Conservation (phyloP, 345 rosid genomes). For the Eucalyptus dawsonii region DNA sequence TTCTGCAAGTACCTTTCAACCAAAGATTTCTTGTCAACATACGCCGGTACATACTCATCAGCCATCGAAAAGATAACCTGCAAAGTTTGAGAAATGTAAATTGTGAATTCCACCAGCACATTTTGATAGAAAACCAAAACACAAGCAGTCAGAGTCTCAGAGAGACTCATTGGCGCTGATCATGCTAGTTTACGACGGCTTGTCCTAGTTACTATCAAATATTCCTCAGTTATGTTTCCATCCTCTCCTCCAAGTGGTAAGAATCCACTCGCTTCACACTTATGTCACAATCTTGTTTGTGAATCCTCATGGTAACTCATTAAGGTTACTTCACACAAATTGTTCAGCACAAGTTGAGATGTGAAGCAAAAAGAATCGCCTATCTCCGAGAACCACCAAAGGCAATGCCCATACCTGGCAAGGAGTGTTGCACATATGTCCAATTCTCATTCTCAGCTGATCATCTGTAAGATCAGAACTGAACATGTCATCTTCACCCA, state of each 20-base stretch:
- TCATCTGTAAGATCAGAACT: conserved; percentile 96
- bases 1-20: conserved; percentile 48
- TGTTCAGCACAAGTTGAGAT: background rate
- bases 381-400: background rate
- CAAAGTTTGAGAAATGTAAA: background rate
- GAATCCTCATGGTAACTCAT: background rate
- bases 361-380: background rate
- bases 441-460: conserved; percentile 81
- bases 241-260: background rate
- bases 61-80: conserved; percentile 94
- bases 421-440: conserved; percentile 86
- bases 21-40: conserved; percentile 80
- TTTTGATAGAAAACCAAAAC: background rate
- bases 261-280: background rate
- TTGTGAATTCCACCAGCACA: background rate
- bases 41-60: conserved; percentile 80
- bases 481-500: conserved; percentile 98
- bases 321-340: background rate
- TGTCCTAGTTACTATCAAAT: background rate
- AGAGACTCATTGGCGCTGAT: background rate
- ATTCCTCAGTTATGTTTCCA: background rate
- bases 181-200: background rate
- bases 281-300: background rate
- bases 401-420: conserved; percentile 55
- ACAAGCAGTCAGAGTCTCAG: background rate